Evolutionary conservation across 352 stramenopile genomes (phyloP).

Genomic region (Globisporangium carolinianum): DNA sequence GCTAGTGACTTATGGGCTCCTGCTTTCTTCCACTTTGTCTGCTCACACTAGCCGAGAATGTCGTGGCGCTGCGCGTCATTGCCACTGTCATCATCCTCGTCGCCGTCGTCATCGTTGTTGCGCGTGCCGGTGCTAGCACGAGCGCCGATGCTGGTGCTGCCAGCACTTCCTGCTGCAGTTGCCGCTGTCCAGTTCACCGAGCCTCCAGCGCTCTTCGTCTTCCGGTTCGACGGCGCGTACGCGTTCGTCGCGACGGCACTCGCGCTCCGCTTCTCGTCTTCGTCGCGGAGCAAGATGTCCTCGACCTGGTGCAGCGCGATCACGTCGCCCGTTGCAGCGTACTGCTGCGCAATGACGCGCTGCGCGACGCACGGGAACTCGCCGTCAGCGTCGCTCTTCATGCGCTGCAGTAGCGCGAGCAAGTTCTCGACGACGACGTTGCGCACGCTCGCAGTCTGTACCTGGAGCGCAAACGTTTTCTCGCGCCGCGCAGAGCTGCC

Average conservation of each 20-base stretch:
- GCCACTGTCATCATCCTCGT: slow-evolving; percentile 14
- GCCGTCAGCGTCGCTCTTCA: slow-evolving; percentile 41
- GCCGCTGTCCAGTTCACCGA: slow-evolving; percentile 10
- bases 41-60: slow-evolving; percentile 23
- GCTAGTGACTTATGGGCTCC: too few species aligned
- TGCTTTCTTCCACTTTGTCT: too few species aligned
- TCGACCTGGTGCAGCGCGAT: slow-evolving; percentile 36
- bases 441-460: slow-evolving; percentile 31
- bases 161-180: background rate
- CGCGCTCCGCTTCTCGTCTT: slow-evolving; percentile 26
- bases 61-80: slow-evolving; percentile 19
- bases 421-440: slow-evolving; percentile 47
- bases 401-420: slow-evolving; percentile 26
- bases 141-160: background rate
- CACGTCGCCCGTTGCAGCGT: slow-evolving; percentile 29
- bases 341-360: slow-evolving; percentile 35
- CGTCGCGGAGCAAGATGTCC: slow-evolving; percentile 34
- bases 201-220: background rate
- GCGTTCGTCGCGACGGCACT: slow-evolving; percentile 1
- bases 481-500: slow-evolving; percentile 15
- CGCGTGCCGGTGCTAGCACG: slow-evolving; percentile 1
- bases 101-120: slow-evolving; percentile 18
- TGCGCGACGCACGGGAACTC: slow-evolving; percentile 42
- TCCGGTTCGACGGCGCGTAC: slow-evolving; percentile 2
- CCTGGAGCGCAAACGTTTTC: slow-evolving; percentile 41